Evolutionary conservation across 1,139 yeast genomes (phyloP).

Genomic region (Meyerozyma smithsonii): DNA sequence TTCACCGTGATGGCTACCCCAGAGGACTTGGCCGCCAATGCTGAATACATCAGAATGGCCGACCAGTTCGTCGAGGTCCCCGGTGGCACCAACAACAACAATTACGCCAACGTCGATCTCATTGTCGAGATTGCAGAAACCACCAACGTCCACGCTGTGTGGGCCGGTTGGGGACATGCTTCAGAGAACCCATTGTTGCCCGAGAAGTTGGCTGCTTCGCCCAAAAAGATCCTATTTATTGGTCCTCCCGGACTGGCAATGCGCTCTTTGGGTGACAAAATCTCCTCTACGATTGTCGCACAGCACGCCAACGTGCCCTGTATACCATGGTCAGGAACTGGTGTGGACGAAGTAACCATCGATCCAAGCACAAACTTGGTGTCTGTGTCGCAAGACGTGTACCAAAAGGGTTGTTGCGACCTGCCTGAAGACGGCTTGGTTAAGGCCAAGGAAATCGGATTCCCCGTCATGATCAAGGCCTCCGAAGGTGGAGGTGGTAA

Average conservation of each 20-base stretch:
- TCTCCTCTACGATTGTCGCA: slow-evolving; percentile 95
- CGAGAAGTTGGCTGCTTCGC: slow-evolving; percentile 86
- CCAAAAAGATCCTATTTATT: slow-evolving; percentile 82
- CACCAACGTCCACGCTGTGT: slow-evolving; percentile 93
- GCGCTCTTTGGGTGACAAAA: slow-evolving; percentile 98
- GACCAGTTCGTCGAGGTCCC: slow-evolving; percentile 98
- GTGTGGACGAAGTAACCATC: slow-evolving; percentile 74
- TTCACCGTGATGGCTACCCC: slow-evolving; percentile 99
- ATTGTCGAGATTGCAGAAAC: slow-evolving; percentile 97
- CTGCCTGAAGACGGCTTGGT: slow-evolving; percentile 84
- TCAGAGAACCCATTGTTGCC: slow-evolving; percentile 95
- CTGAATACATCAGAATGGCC: slow-evolving; percentile 98
- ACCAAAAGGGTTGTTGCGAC: slow-evolving; percentile 81
- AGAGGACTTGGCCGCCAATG: slow-evolving; percentile 93
- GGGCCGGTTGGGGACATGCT: slow-evolving; percentile 99
- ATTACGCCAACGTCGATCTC: slow-evolving; percentile 94
- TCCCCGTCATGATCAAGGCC: slow-evolving; percentile 95
- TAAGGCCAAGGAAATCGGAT: slow-evolving; percentile 82
- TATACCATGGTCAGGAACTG: slow-evolving; percentile 99
- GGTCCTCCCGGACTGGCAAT: slow-evolving; percentile 99
- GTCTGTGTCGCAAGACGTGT: slow-evolving; percentile 78
- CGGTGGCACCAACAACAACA: slow-evolving; percentile 97
- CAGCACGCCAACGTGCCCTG: slow-evolving; percentile 98
- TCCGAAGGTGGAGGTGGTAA: slow-evolving; percentile 99
- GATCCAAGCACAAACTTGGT: slow-evolving; percentile 73